Conservation (phyloP, 257 asterid genomes). For the Parsonsia alboflavescens region DNA sequence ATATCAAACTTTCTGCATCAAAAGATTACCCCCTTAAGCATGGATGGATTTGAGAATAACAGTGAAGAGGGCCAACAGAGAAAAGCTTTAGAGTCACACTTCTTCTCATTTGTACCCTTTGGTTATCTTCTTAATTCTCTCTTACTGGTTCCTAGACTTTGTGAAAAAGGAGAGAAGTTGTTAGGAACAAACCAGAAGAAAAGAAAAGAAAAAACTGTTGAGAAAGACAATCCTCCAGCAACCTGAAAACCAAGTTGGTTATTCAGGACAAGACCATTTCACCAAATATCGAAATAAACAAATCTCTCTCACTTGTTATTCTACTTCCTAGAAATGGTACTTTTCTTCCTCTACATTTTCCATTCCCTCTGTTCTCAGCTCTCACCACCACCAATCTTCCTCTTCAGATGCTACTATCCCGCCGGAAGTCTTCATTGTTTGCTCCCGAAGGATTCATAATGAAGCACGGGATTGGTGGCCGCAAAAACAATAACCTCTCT, state of each 20-base stretch:
- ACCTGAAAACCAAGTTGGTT: constrained; percentile 25
- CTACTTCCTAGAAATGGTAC: background rate
- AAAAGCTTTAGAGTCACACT: constrained; percentile 24
- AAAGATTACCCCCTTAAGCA: background rate
- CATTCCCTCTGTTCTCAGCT: background rate
- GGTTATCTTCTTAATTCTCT: background rate
- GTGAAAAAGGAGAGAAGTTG: background rate
- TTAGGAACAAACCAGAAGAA: constrained; percentile 5
- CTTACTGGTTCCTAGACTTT: constrained; percentile 3
- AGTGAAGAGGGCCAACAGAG: background rate
- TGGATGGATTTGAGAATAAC: background rate
- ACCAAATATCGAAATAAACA: constrained; percentile 44
- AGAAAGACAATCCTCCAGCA: constrained; percentile 57
- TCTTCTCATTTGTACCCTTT: background rate
- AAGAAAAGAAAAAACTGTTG: constrained; percentile 9
- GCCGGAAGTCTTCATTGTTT: constrained; percentile 49
- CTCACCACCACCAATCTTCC: background rate
- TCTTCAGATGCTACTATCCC: constrained; percentile 52
- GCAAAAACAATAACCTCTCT: constrained; percentile 48
- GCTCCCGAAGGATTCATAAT: constrained; percentile 33
- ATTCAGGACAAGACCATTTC: constrained; percentile 42
- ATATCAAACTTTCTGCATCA: background rate
- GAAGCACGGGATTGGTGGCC: constrained; percentile 45
- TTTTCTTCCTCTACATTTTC: constrained; percentile 15
- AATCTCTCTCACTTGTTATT: constrained; percentile 3